phyloP scores from a whole-genome alignment of 2,329 filamentous ascomycete species.

The Hortaea werneckii region DNA sequence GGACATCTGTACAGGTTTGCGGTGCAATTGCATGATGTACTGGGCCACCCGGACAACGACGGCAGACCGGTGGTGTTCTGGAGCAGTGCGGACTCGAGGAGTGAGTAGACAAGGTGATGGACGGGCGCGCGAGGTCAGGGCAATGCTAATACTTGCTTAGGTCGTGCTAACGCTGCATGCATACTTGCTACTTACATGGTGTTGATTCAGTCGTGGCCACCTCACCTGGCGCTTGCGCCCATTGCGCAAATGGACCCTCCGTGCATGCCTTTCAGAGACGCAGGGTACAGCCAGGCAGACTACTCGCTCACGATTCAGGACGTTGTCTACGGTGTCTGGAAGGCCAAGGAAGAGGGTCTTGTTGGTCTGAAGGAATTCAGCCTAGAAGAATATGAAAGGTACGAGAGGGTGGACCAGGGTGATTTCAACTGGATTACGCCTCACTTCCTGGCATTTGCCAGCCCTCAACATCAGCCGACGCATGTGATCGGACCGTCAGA shows the following conservation, averaged over 20 bases:
- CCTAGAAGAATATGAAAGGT: slow-evolving; percentile 93
- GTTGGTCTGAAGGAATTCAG: slow-evolving; percentile 90
- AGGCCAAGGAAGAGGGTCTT: slow-evolving; percentile 89
- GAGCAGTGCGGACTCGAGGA: slow-evolving; percentile 84
- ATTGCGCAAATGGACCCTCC: slow-evolving; percentile 95
- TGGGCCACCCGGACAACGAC: slow-evolving; percentile 84
- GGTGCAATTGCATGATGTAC: slow-evolving; percentile 87
- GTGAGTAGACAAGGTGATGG: slow-evolving; percentile 41
- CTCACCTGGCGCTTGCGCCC: slow-evolving; percentile 85
- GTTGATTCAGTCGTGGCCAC: slow-evolving; percentile 93
- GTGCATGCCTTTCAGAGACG: slow-evolving; percentile 97
- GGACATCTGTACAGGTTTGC: slow-evolving; percentile 95
- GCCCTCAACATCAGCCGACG: slow-evolving; percentile 73
- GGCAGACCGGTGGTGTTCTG: slow-evolving; percentile 89
- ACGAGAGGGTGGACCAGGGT: slow-evolving; percentile 90
- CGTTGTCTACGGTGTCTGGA: slow-evolving; percentile 97
- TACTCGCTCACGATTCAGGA: slow-evolving; percentile 94
- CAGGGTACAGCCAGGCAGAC: slow-evolving; percentile 95
- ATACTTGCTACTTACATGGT: slow-evolving; percentile 98
- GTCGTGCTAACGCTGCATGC: slow-evolving; percentile 86
- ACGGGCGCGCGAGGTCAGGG: too few species aligned
- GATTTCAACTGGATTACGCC: slow-evolving; percentile 99
- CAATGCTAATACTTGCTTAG: slow-evolving; percentile 31
- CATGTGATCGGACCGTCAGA: slow-evolving; percentile 62
- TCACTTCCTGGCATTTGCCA: slow-evolving; percentile 90